A percentile compares a stretch with the other conserved stretches of the same genome.
Conservation (phyloP, 306 rosid species). For the Sophora flavescens region DNA sequence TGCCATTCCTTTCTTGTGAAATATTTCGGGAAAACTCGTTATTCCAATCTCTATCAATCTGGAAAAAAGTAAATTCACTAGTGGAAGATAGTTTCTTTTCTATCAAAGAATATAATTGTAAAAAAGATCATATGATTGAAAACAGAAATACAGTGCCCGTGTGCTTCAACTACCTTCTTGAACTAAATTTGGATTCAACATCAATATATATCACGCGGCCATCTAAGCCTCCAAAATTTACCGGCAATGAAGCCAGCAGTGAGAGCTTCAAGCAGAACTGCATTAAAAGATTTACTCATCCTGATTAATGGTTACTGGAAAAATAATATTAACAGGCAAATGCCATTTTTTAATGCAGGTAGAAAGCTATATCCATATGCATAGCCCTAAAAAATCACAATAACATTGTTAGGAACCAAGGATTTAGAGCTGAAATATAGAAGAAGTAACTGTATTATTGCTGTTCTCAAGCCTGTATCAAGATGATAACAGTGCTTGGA, state of each 20-base stretch:
- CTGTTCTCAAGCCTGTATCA: too few relatives aligned
- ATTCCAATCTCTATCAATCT: constrained; percentile 92
- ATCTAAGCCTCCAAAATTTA: constrained; percentile 75
- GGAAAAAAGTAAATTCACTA: constrained; percentile 29
- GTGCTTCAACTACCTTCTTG: constrained; percentile 68
- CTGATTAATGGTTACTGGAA: constrained; percentile 23
- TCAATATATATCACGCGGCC: constrained; percentile 88
- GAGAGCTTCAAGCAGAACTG: constrained; percentile 98
- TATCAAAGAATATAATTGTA: constrained; percentile 32
- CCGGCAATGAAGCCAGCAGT: constrained; percentile 74
- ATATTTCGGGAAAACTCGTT: constrained; percentile 85
- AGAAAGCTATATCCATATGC: constrained; percentile 2
- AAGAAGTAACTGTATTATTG: too few relatives aligned
- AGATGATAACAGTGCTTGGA: too few relatives aligned
- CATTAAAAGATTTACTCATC: constrained; percentile 42
- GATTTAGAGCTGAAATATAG: too few relatives aligned
- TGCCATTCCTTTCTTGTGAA: constrained; percentile 80
- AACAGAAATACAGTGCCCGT: constrained; percentile 14
- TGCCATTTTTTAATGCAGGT: not conserved
- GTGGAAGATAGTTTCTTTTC: not conserved
- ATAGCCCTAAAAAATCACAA: constrained; percentile 10
- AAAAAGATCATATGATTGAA: constrained; percentile 28
- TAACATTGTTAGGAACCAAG: too few relatives aligned
- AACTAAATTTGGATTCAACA: constrained; percentile 87
- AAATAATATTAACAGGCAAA: not conserved